Evolutionary conservation across 768 basidiomycete genomes (phyloP), one percentile per base, ranked within the genome.

Genomic region (Kwoniella sp.): DNA sequence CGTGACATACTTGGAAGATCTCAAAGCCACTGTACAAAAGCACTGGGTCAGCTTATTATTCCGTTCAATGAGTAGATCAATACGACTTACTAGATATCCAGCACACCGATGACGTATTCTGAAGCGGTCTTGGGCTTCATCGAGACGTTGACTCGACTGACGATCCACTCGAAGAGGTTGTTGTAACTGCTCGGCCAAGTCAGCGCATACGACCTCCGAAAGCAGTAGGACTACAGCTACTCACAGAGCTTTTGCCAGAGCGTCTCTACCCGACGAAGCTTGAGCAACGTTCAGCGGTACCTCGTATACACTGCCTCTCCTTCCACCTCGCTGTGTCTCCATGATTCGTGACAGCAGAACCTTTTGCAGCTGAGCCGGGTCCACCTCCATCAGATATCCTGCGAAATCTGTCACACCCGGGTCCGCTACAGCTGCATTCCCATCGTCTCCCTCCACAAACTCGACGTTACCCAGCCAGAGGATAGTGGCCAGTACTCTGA

Each of bases 141-240:
- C 4, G 95, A 97, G 20, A 92, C 83, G 78, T 99, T 99, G 78
- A 99, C 86, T 66, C 92, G 87, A 17, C 91, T 90, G 48, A 99
- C 96, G 73, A 99, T 98, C 96, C 96, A 99, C 77, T 99, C 95
- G 79, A 99, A 98, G 2, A 97, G 83, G 80, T 98, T 97, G 83
- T 94, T 97, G 82, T 99, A 99, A 31, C 73, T 71, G 37, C 31
- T 13, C 34, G 34, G 7, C 7, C 34, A 9, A 30, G 26, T 25
- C 8, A 7, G 5, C 20, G 23, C 4, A 23, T 54, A 54, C 29
- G 52, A 29, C 5, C 26, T 54, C 15, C 17, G 8, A 26, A 61
- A n/a, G 1, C 13, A 4, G 9, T 13, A 29, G 30, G 59, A 2
- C 2, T 50, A 34, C 20, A 9, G 34, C 22, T 23, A 66, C 78